phyloP scores from a whole-genome alignment of 345 rosid species.

The Gossypium australe region DNA sequence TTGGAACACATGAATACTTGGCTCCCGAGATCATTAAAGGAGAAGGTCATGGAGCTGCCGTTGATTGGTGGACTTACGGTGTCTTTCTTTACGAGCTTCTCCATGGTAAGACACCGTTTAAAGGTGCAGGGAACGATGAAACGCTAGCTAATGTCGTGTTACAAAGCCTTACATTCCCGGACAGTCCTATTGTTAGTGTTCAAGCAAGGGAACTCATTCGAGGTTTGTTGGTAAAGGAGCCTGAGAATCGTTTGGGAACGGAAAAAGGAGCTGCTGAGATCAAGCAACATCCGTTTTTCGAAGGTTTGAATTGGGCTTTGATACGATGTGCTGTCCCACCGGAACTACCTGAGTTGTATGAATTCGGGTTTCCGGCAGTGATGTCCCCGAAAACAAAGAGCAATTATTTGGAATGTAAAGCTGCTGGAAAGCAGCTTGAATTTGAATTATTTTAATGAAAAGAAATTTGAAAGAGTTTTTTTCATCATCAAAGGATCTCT shows the following conservation, averaged over 20 bases:
- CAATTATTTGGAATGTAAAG: conserved; percentile 59
- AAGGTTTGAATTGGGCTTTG: conserved; percentile 88
- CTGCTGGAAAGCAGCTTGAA: conserved; percentile 78
- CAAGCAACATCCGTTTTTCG: conserved; percentile 84
- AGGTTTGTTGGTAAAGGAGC: conserved; percentile 74
- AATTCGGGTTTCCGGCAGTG: conserved; percentile 32
- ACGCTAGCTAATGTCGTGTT: conserved; percentile 70
- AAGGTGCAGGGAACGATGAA: conserved; percentile 79
- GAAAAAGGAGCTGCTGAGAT: conserved; percentile 87
- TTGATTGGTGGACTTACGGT: conserved; percentile 98
- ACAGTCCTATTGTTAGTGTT: conserved; percentile 60
- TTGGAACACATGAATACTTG: conserved; percentile 90
- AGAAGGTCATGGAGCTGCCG: conserved; percentile 94
- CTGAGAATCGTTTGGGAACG: conserved; percentile 65
- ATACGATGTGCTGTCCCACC: conserved; percentile 83
- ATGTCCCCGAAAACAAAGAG: conserved; percentile 29
- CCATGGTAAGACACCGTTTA: conserved; percentile 81
- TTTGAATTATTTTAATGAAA: conserved; percentile 67
- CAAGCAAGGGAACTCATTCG: conserved; percentile 78
- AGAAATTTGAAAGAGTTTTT: not conserved
- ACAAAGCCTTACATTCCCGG: conserved; percentile 73
- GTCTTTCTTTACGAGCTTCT: conserved; percentile 79
- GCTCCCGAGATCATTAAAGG: conserved; percentile 97
- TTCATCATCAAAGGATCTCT: not conserved
- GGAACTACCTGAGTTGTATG: conserved; percentile 58